phyloP scores from a whole-genome alignment of 306 rosid genomes.

The Corylus heterophylla region DNA sequence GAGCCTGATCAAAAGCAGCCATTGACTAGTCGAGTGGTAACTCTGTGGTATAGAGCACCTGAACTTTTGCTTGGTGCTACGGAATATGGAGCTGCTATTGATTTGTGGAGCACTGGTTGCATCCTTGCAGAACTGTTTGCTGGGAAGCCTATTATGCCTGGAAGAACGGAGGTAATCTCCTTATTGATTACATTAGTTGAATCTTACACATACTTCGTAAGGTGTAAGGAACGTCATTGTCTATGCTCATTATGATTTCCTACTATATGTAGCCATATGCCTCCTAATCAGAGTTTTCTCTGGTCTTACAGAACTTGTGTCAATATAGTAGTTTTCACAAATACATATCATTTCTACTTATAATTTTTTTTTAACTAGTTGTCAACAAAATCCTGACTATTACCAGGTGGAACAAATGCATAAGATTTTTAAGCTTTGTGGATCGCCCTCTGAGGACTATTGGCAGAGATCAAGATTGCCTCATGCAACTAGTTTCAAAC shows the following conservation, averaged over 20 bases:
- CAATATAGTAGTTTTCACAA: background rate
- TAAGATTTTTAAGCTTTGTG: conserved; percentile 92
- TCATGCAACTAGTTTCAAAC: conserved; percentile 87
- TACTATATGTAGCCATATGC: background rate
- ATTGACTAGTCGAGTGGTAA: conserved; percentile 90
- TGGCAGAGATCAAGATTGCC: conserved; percentile 83
- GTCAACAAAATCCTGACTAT: conserved; percentile 5
- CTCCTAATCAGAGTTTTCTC: background rate
- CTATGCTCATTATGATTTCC: background rate
- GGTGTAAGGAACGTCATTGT: background rate
- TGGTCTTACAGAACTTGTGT: background rate
- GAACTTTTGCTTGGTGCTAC: conserved; percentile 95
- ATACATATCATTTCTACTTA: background rate
- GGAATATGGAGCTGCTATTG: conserved; percentile 72
- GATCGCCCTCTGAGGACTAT: conserved; percentile 82
- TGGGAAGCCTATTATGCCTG: conserved; percentile 95
- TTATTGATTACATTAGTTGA: background rate
- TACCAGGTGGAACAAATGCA: conserved; percentile 95
- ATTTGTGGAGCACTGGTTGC: conserved; percentile 92
- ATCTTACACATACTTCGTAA: background rate
- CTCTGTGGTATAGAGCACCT: conserved; percentile 92
- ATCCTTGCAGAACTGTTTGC: conserved; percentile 77
- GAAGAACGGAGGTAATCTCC: conserved; percentile 84
- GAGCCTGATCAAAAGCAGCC: conserved; percentile 64
- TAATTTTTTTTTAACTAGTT: conserved; percentile 5